Percentiles rank a stretch among this genome's conserved stretches.
phyloP scores from a whole-genome alignment of 305 asterid species.

The Caryopteris hybrid region DNA sequence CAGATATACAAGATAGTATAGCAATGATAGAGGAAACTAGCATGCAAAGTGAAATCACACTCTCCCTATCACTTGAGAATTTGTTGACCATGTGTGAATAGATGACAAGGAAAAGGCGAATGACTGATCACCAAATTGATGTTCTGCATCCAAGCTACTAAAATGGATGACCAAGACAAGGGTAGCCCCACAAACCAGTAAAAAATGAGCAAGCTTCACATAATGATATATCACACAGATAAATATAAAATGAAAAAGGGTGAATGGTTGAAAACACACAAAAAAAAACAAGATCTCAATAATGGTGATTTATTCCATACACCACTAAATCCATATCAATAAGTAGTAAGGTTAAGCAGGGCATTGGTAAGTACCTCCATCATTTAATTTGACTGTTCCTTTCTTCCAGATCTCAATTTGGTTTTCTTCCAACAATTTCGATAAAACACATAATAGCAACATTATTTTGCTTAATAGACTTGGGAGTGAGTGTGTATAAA shows the following conservation, averaged over 20 bases:
- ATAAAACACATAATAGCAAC: neutral
- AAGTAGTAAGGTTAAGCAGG: neutral
- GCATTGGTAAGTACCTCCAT: neutral
- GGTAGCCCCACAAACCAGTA: neutral
- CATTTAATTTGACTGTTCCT: neutral
- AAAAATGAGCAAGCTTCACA: neutral
- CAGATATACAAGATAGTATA: neutral
- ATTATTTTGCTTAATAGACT: neutral
- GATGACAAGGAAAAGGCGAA: neutral
- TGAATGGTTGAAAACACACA: neutral
- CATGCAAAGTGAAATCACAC: neutral
- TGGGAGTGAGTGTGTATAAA: neutral
- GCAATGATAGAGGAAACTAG: neutral
- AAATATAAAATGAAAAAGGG: neutral
- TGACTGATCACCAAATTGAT: neutral
- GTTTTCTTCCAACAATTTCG: neutral
- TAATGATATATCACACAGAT: no score
- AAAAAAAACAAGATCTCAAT: neutral
- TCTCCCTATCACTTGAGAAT: neutral
- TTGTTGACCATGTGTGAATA: neutral
- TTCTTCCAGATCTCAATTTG: neutral
- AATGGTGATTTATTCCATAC: neutral
- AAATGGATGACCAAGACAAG: neutral
- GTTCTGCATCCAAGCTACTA: neutral
- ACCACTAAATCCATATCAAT: neutral